Percentiles rank a stretch among this genome's conserved stretches.
Evolutionary conservation across 768 basidiomycete genomes (phyloP).

Genomic region (Naganishia antarctica): DNA sequence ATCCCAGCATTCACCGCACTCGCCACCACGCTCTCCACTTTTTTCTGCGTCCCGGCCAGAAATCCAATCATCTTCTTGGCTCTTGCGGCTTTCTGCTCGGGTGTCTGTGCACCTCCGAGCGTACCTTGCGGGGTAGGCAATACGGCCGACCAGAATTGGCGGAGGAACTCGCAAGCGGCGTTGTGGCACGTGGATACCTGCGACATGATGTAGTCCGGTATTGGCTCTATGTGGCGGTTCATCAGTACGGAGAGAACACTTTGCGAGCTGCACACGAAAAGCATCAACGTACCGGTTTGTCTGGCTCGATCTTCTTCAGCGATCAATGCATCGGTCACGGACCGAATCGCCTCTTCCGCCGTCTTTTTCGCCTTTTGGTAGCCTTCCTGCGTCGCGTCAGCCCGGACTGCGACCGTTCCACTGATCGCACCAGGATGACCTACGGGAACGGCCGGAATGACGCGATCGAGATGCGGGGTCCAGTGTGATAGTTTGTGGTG

Average conservation of each 20-base stretch:
- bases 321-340: constrained; percentile 38
- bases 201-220: constrained; percentile 70
- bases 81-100: constrained; percentile 66
- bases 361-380: constrained; percentile 19
- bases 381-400: constrained; percentile 16
- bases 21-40: constrained; percentile 71
- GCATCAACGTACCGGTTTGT: constrained; percentile 17
- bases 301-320: constrained; percentile 3
- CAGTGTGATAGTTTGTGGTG: not conserved
- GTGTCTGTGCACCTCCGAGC: constrained; percentile 51
- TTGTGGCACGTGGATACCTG: constrained; percentile 87
- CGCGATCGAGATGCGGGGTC: constrained; percentile 8
- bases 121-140: constrained; percentile 62
- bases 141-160: constrained; percentile 88
- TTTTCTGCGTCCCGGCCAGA: constrained; percentile 70
- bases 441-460: constrained; percentile 20
- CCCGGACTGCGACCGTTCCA: not conserved
- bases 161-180: constrained; percentile 88
- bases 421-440: constrained; percentile 10
- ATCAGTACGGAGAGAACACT: no score
- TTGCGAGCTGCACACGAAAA: no score
- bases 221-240: no score
- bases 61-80: constrained; percentile 84
- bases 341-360: constrained; percentile 31
- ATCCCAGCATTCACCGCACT: constrained; percentile 31